Evolutionary conservation across 2,329 filamentous ascomycete species (phyloP), one percentile per base, ranked within the genome.

Genomic region (Scleromitrula shiraiana): DNA sequence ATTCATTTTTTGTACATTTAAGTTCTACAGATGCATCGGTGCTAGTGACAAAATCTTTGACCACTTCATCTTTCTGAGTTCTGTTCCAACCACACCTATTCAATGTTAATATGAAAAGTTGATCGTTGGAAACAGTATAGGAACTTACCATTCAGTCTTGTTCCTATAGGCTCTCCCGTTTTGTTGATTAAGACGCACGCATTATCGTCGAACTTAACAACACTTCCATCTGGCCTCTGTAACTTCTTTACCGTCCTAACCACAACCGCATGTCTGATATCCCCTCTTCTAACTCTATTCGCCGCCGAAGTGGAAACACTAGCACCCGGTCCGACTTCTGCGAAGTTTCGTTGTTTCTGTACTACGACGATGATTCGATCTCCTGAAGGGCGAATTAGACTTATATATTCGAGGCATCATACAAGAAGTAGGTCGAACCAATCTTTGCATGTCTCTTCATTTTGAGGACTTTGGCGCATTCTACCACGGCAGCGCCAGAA

Each of bases 101-200:
- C 3, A 40, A 50, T 37, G 41, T 57, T 50, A 61, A 49, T 46
- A 32, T 41, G 27, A 9, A 30, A 39, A 41, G n/a, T 30, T 42
- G 5, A 24, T 17, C 26, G 22, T 26, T 12, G 26, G 33, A 33
- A 5, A 32, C 29, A n/a, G 35, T 35, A 10, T 17, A 35, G n/a
- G n/a, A n/a, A 68, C 72, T 62, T 54, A 76, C 81, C 88, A 68
- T 88, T 95, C 73, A 96, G 79, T 65, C 93, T 83, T 14, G 86
- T 89, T 44, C 93, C 93, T 59, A 98, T 88, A 20, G 93, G 93
- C 66, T 98, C 93, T 36, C 93, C 94, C 8, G 88, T 78, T 77
- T 97, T 98, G 72, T 94, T 97, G 67, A 98, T 85, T 58, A 98
- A 74, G 38, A 98, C 93, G 66, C 93, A 98, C 40, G 93, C 93